A percentile compares a stretch with the other conserved stretches of the same genome.
Evolutionary conservation across 1,139 yeast genomes (phyloP).

Genomic region (Meyerozyma elateridarum): DNA sequence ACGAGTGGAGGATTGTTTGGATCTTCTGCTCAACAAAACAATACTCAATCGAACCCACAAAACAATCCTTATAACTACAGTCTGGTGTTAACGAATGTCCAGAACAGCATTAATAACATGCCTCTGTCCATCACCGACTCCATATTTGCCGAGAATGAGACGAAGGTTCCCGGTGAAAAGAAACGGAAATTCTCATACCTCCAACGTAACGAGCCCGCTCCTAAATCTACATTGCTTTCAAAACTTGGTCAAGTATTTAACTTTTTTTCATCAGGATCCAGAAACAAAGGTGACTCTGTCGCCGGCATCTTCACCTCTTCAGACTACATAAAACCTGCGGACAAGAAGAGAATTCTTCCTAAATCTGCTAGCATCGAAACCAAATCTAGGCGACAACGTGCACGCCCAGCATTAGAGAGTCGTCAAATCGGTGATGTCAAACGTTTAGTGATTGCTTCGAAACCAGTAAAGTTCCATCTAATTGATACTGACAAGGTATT

Average conservation of each 20-base stretch:
- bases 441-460: constrained; percentile 36
- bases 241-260: constrained; percentile 37
- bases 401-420: constrained; percentile 6
- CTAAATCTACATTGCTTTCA: constrained; percentile 26
- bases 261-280: constrained; percentile 22
- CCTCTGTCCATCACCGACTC: constrained; percentile 36
- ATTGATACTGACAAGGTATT: constrained; percentile 43
- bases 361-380: background rate
- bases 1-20: constrained; percentile 11
- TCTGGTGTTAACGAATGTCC: constrained; percentile 18
- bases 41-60: constrained; percentile 5
- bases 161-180: constrained; percentile 13
- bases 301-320: constrained; percentile 23
- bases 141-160: constrained; percentile 17
- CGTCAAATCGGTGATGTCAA: constrained; percentile 23
- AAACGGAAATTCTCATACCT: constrained; percentile 19
- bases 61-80: constrained; percentile 25
- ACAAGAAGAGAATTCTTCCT: constrained; percentile 11
- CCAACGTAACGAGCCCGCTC: constrained; percentile 10
- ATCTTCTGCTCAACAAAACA: constrained; percentile 4
- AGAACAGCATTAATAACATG: constrained; percentile 15
- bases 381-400: background rate
- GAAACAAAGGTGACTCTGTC: constrained; percentile 13
- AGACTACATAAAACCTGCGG: constrained; percentile 16
- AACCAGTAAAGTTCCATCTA: constrained; percentile 39